Evolutionary conservation across 257 asterid species (phyloP), one percentile per base, ranked within the genome.

Genomic region (Prunella vulgaris): DNA sequence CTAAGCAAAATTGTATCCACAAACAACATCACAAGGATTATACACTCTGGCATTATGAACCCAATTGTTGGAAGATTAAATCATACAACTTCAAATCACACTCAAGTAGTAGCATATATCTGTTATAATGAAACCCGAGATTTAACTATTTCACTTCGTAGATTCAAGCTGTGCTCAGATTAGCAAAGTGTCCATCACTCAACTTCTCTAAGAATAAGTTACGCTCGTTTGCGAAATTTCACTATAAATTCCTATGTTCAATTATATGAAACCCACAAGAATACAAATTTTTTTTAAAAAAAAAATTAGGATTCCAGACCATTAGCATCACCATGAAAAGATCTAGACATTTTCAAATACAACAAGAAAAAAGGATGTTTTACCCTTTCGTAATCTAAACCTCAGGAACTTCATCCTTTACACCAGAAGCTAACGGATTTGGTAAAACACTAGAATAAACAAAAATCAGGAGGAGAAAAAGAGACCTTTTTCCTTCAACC

Each of bases 1-100:
- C 28, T 40, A 4, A 79, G 76, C 66, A 70, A 1, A n/a, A 56
- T 51, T 17, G 51, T 35, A 46, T 38, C 20, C 35, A 35, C 13
- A 10, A 44, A 10, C 53, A 44, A 10, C 53, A 33, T 68, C 59
- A 66, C 21, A 48, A 20, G 18, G 33, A 15, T 22, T 13, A 21
- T 18, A 27, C 4, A 5, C 52, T 14, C 25, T 1, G 35, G 59
- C 56, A 60, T 59, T 52, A 27, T 42, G 42, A 40, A 59, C 46
- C 57, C 49, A 65, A 51, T 21, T 57, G 35, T 18, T 10, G 32
- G 24, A 30, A 65, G 33, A 59, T 37, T 3, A 28, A 13, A 66
- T 33, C 2, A 14, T n/a, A 30, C 28, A 10, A 62, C 58, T 51
- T 60, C 54, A 5, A 18, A 12, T 56, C 10, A 33, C 64, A 9